Evolutionary conservation across 352 stramenopile species (phyloP).

Genomic region (Pythium utonaiense): DNA sequence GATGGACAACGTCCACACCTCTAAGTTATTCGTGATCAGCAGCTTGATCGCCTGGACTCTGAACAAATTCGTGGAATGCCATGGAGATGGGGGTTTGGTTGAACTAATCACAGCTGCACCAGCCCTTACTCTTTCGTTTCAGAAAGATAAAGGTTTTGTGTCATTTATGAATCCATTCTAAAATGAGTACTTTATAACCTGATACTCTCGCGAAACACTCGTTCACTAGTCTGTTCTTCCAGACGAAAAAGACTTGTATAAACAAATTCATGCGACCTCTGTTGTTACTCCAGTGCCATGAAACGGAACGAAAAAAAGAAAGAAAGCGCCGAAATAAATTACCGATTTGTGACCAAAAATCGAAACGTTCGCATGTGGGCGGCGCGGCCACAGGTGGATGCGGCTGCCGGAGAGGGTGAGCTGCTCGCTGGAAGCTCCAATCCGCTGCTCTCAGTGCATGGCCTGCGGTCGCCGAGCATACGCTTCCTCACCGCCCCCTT

Average conservation of each 20-base stretch:
- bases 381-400: not conserved
- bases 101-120: not conserved
- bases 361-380: constrained; percentile 26
- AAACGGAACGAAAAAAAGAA: constrained; percentile 23
- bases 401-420: constrained; percentile 3
- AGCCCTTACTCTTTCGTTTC: not conserved
- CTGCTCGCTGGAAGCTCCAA: not conserved
- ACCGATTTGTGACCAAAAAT: constrained; percentile 25
- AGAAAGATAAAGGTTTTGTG: not conserved
- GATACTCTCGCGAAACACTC: too few species aligned
- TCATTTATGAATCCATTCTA: not conserved
- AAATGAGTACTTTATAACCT: not conserved
- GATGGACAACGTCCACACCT: too few species aligned
- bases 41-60: too few species aligned
- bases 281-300: not conserved
- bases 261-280: not conserved
- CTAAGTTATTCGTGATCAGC: too few species aligned
- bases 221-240: not conserved
- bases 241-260: not conserved
- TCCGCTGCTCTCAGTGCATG: not conserved
- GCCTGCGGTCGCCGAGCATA: not conserved
- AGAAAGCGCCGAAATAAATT: constrained; percentile 21
- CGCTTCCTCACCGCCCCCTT: not conserved
- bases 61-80: not conserved
- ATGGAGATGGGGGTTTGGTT: constrained; percentile 8